These are phyloP conservation scores for Mortierella sp. DNA, from an alignment of 371 early-diverging fungal species.

Conservation along the genomic window DNA sequence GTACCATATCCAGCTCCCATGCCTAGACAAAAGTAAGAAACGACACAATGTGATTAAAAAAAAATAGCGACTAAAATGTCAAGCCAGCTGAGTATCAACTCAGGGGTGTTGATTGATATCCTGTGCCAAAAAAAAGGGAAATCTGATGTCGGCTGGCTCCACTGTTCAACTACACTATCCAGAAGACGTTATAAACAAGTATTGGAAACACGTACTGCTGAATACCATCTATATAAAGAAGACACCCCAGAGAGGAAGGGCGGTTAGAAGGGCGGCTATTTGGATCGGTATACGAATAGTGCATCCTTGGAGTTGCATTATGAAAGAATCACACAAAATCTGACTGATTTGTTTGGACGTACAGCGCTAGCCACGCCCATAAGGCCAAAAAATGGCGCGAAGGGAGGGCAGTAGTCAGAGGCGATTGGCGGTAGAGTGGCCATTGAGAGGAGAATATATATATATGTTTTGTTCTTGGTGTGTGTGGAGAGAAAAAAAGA, in stretches of 20 bases:
- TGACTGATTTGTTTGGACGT: slow-evolving; percentile 5
- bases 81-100: slow-evolving; percentile 21
- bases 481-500: background rate
- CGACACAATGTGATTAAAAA: background rate
- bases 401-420: slow-evolving; percentile 61
- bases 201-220: slow-evolving; percentile 60
- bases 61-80: background rate
- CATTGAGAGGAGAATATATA: slow-evolving; percentile 15
- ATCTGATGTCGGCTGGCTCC: background rate
- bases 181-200: background rate
- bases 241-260: background rate
- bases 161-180: background rate
- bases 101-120: slow-evolving; percentile 14
- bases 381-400: slow-evolving; percentile 79
- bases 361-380: slow-evolving; percentile 74
- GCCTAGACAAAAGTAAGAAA: slow-evolving; percentile 56
- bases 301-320: too few relatives aligned
- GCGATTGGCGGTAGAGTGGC: slow-evolving; percentile 42
- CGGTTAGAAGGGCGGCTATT: background rate
- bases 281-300: background rate
- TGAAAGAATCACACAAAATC: too few relatives aligned
- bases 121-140: background rate
- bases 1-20: slow-evolving; percentile 98
- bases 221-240: slow-evolving; percentile 60
- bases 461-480: background rate